Conservation (phyloP, 345 rosid species). For the Acer saccharum region DNA sequence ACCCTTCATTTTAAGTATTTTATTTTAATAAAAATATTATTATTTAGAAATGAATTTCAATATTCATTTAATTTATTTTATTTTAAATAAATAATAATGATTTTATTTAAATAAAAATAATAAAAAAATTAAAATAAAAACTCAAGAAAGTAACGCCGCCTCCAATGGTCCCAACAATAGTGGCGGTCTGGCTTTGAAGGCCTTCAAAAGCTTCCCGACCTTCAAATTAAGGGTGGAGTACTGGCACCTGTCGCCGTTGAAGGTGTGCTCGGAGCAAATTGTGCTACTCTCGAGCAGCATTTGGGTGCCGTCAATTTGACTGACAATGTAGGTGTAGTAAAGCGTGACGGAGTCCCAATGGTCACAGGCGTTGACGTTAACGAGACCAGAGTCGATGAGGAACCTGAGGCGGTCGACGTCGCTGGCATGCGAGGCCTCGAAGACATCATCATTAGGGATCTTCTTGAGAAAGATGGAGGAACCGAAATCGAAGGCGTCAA, state of each 20-base stretch:
- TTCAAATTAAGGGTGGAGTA: slow-evolving; percentile 40
- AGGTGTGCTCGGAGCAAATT: slow-evolving; percentile 92
- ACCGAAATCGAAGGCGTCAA: slow-evolving; percentile 78
- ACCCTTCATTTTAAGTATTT: too few species aligned
- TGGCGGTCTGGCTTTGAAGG: slow-evolving; percentile 96
- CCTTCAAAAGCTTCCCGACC: slow-evolving; percentile 84
- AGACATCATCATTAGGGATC: slow-evolving; percentile 89
- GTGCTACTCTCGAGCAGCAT: slow-evolving; percentile 94
- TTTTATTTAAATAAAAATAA: too few species aligned
- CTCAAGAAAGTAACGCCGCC: slow-evolving; percentile 65
- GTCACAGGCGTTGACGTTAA: slow-evolving; percentile 93
- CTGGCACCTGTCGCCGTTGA: slow-evolving; percentile 92
- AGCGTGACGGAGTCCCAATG: slow-evolving; percentile 94
- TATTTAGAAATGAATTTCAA: too few species aligned
- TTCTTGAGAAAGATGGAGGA: slow-evolving; percentile 70
- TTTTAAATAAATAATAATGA: too few species aligned
- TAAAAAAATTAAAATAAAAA: slow-evolving; percentile 3
- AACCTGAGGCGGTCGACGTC: slow-evolving; percentile 82
- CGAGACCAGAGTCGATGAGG: slow-evolving; percentile 74
- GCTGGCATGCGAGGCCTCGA: slow-evolving; percentile 90
- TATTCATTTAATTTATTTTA: too few species aligned
- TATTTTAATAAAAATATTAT: too few species aligned
- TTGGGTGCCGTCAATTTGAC: slow-evolving; percentile 81
- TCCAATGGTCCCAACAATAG: slow-evolving; percentile 67
- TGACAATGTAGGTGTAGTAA: slow-evolving; percentile 87